Evolutionary conservation across 139 green algal genomes (phyloP).

Genomic region (Prasinococcaceae sp.): DNA sequence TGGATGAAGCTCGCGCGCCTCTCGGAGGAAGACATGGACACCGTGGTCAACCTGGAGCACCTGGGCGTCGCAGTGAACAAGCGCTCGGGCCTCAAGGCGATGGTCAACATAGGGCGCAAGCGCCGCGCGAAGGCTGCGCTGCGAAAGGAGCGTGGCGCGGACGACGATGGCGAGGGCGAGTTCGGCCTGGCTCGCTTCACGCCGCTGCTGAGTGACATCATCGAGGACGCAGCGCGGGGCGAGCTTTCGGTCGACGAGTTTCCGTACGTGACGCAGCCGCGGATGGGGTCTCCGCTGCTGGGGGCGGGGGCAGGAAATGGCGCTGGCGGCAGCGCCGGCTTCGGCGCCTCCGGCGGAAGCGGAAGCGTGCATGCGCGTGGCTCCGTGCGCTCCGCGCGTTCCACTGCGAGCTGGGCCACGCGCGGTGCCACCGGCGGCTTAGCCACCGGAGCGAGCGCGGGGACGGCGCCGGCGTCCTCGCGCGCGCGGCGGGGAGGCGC

Average conservation of each 20-base stretch:
- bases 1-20: constrained; percentile 63
- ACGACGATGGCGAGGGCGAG: background rate
- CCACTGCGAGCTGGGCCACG: background rate
- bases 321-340: too few species aligned
- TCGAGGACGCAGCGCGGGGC: constrained; percentile 16
- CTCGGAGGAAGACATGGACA: constrained; percentile 49
- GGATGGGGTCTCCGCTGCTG: too few species aligned
- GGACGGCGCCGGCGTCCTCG: background rate
- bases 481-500: background rate
- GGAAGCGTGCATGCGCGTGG: background rate
- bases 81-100: constrained; percentile 7
- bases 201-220: background rate
- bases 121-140: constrained; percentile 1
- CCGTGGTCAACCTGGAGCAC: constrained; percentile 72
- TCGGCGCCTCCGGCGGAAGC: background rate
- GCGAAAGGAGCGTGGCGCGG: constrained; percentile 2
- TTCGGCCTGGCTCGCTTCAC: constrained; percentile 11
- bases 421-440: background rate
- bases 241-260: constrained; percentile 11
- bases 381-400: background rate
- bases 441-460: background rate
- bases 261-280: constrained; percentile 19
- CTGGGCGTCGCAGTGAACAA: constrained; percentile 76
- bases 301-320: too few species aligned
- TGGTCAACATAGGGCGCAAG: background rate